Base-by-base conservation (phyloP, 129 eudicot species). In the Flaveria trinervia region DNA sequence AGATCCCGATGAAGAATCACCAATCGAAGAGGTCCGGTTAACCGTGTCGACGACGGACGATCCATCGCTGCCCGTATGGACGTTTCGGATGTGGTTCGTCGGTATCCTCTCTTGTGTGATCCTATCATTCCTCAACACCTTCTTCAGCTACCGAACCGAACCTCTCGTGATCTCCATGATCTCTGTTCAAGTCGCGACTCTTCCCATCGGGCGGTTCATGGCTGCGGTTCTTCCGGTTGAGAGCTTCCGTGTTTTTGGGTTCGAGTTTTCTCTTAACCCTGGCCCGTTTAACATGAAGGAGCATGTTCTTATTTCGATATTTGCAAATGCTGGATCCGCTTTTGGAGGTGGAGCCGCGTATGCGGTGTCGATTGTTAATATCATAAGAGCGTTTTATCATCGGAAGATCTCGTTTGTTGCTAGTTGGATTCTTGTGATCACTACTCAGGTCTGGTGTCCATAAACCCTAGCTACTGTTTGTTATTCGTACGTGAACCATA, bases 251-350 rank as follows among this genome's bases (percentile, higher is more conserved):
- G 52, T 85, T 3, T 75, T 74, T 5, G 83, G 91, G 51, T 57
- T 62, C 2, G 65, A 73, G 74, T 84, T 82, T 65, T 74, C 84
- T 6, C 22, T 90, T 16, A 90, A 90, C 46, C 93, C 96, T 3
- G 93, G 96, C 1, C 96, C 96, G 59, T 90, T 90, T 81, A 90
- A 90, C 26, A 76, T 88, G 65, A 90, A 90, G 44, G 92, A 90
- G 52, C 96, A 90, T 36, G 96, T 86, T 7, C 50, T 90, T 61
- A 86, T 90, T 3, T 82, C 96, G 11, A 83, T 90, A 44, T 85
- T 90, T 56, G 96, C 96, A 0, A 90, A 86, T 65, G 84, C 88
- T 0, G 96, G 94, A 17, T 77, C 85, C 5, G 85, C 85, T 3
- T 90, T 83, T 36, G 96, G 96, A 20, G 11, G 69, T 16, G 96